Base-by-base conservation (phyloP, 1,284 basidiomycete genomes). In the Ceratobasidium sp. region DNA sequence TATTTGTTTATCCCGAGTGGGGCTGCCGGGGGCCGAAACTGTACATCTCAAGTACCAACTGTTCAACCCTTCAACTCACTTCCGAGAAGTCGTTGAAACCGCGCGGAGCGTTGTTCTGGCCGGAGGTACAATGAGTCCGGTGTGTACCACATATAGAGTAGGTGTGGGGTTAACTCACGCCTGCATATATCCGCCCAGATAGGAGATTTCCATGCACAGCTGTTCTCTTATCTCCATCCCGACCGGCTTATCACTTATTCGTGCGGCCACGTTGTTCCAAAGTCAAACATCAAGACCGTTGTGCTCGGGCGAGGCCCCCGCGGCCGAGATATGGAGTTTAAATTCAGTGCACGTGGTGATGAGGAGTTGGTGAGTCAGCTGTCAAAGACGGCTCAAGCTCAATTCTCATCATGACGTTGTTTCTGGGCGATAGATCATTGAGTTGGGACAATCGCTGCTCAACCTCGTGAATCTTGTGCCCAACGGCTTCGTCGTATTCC, bases 71-170 rank as follows among this genome's bases (percentile, higher is more conserved):
- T 88, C 93, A 0, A 92, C 94, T 18, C 86, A 90, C 72, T 99
- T 99, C 80, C 84, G 85, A 65, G 91, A 93, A 39, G 86, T 99
- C 1, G 87, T 95, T 0, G 88, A 93, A 28, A 83, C 86, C 58
- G 94, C 96, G 0, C 84, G 94, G 41, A 87, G 92, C 0, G 89
- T 99, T 8, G 83, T 99, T 28, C 83, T 99, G 16, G 96, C 96
- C 0, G 97, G 97, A 9, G 97, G 97, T 1, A 99, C 97, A 0
- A 98, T 99, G 97, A 95, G 94, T 46, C 97, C 97, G 8, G 93
- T 96, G 77, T 72, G 84, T 76, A 14, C 23, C 39, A 8, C 18
- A 23, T 64, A 18, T 9, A 43, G 21, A 43, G 3, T 34, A 46
- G 59, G 34, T 39, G n/a, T 48, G 18, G 16, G 52, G 3, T 43